Base-by-base conservation (phyloP, 305 asterid species). In the Rubia tinctorum region DNA sequence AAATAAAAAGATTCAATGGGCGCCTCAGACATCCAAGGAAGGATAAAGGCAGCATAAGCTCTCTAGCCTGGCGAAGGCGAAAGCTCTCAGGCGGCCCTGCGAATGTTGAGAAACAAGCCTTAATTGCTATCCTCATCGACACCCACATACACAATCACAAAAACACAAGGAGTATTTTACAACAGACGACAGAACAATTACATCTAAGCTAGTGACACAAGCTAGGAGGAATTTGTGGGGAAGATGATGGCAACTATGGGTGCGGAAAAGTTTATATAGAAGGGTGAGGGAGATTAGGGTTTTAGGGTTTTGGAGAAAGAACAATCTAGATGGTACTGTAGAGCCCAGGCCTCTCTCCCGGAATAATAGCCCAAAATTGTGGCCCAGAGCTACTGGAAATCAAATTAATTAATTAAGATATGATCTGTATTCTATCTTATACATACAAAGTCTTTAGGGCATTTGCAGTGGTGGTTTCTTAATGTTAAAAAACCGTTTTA, bases 21-120 rank as follows among this genome's bases (percentile, higher is more conserved):
- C 10, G 69, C 53, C 60, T 77, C 80, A 77, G 76, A 72, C 80
- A 77, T 77, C 80, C 80, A 77, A 77, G 80, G 80, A 77, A 77
- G 76, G 73, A 66, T 42, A 72, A 14, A 64, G 75, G 75, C 89
- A 85, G 84, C 87, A 85, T 13, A 14, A 69, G 72, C 89, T 86
- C 89, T 83, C 89, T 76, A 86, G 86, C 88, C 88, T 4, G 81
- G 89, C 89, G 81, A 83, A 86, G 86, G 88, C 89, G 82, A 86
- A 76, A 86, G 88, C 76, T 27, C 82, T 86, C 59, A 80, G 84
- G 75, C 88, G 83, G 89, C 89, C 79, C 85, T 80, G 85, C 85
- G 83, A 86, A 86, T 86, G 89, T 80, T 69, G 88, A 84, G 88
- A 84, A 84, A 84, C 82, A 81, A 84, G 84, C 88, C 88, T 84